phyloP scores from a whole-genome alignment of 306 rosid species.

The Lablab purpureus region DNA sequence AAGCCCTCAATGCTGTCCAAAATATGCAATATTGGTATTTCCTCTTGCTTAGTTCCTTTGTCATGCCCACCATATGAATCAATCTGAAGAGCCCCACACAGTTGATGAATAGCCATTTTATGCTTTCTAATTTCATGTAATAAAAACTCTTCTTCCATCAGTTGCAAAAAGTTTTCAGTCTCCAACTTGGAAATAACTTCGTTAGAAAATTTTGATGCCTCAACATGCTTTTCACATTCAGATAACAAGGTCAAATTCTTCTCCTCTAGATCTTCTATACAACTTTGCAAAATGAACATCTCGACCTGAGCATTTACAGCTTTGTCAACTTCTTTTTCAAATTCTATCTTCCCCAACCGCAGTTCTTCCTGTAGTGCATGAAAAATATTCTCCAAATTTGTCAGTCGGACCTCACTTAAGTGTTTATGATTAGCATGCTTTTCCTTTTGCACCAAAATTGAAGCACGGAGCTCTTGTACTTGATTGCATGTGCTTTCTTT shows the following conservation, averaged over 20 bases:
- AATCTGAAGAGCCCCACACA: conserved; percentile 75
- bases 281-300: conserved; percentile 85
- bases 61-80: conserved; percentile 55
- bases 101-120: conserved; percentile 63
- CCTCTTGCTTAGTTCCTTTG: conserved; percentile 55
- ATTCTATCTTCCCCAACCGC: conserved; percentile 70
- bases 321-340: conserved; percentile 81
- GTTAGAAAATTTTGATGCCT: conserved; percentile 71
- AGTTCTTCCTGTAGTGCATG: conserved; percentile 68
- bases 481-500: conserved; percentile 62
- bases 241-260: conserved; percentile 63
- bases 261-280: conserved; percentile 87
- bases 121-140: conserved; percentile 76
- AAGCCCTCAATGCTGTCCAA: conserved; percentile 66
- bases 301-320: conserved; percentile 87
- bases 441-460: conserved; percentile 66
- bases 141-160: conserved; percentile 84
- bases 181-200: conserved; percentile 83
- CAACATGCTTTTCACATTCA: conserved; percentile 77
- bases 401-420: conserved; percentile 67
- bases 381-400: conserved; percentile 68
- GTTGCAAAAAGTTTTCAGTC: conserved; percentile 85
- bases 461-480: conserved; percentile 73
- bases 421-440: conserved; percentile 66
- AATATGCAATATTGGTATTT: conserved; percentile 58